Evolutionary conservation across 2,329 filamentous ascomycete genomes (phyloP).

Genomic region (Xylaria sp.): DNA sequence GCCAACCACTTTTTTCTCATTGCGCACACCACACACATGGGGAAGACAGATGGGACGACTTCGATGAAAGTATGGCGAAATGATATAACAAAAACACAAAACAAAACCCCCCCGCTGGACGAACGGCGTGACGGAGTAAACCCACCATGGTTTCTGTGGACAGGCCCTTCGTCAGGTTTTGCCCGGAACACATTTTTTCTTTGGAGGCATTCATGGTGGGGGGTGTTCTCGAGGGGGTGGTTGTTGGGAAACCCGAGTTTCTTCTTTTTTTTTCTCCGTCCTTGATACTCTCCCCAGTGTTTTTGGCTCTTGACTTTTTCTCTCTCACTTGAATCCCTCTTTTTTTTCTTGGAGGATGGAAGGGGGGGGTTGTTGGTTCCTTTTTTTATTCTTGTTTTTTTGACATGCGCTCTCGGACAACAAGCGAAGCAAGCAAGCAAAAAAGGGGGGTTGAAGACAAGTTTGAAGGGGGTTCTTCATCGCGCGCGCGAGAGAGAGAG

Average conservation of each 20-base stretch:
- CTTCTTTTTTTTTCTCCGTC: neutral
- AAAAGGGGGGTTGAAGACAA: constrained; percentile 8
- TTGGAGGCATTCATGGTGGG: constrained; percentile 8
- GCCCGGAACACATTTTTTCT: constrained; percentile 3
- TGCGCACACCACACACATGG: neutral
- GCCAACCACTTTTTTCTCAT: constrained; percentile 5
- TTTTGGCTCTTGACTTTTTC: constrained; percentile 3
- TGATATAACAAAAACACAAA: constrained; percentile 6
- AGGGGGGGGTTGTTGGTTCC: constrained; percentile 16
- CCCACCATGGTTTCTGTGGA: constrained; percentile 9
- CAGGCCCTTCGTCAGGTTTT: constrained; percentile 6
- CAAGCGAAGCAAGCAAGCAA: constrained; percentile 11
- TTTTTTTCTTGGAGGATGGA: constrained; percentile 1
- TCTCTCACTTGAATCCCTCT: constrained; percentile 6
- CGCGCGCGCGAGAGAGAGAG: constrained; percentile 4
- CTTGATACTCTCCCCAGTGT: constrained; percentile 13
- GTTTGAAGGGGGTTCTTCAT: constrained; percentile 9
- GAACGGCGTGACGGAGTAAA: constrained; percentile 20
- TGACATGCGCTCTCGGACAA: constrained; percentile 7
- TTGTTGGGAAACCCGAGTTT: constrained; percentile 9
- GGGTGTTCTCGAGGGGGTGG: constrained; percentile 1
- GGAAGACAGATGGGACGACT: constrained; percentile 11
- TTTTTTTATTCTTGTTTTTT: constrained; percentile 10
- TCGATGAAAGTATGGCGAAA: constrained; percentile 18
- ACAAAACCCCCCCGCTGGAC: constrained; percentile 4